These are phyloP conservation scores for Neopestalotiopsis sp. DNA, from an alignment of 2,329 filamentous ascomycete genomes.

Conservation along the genomic window DNA sequence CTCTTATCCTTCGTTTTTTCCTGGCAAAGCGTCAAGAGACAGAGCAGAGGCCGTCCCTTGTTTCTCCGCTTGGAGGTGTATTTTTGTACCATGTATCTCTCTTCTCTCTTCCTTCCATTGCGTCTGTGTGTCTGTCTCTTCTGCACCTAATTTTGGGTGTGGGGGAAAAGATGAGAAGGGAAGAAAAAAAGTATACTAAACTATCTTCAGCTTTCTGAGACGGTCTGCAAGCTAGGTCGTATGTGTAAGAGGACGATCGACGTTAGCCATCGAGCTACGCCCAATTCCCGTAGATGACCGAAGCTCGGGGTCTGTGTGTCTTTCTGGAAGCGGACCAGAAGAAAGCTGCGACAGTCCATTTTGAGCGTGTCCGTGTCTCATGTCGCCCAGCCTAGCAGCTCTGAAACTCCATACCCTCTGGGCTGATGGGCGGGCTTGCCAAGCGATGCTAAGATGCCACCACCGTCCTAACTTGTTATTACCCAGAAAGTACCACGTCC, in stretches of 20 bases:
- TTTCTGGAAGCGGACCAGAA: constrained; percentile 19
- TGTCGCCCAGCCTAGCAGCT: constrained; percentile 13
- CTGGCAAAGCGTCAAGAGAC: not conserved
- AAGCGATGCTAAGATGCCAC: constrained; percentile 8
- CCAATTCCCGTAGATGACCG: constrained; percentile 1
- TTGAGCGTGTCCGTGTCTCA: constrained; percentile 15
- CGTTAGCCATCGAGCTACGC: not conserved
- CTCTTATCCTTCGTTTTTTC: no score
- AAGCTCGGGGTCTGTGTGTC: constrained; percentile 1
- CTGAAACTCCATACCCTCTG: constrained; percentile 1
- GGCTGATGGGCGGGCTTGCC: constrained; percentile 11
- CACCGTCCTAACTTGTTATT: not conserved
- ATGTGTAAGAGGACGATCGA: not conserved
- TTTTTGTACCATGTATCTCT: not conserved
- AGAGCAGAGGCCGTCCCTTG: not conserved
- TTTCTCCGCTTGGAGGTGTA: not conserved
- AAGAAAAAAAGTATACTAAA: no score
- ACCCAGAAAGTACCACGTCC: constrained; percentile 2
- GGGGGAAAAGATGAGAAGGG: not conserved
- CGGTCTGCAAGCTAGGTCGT: not conserved
- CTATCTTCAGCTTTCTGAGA: constrained; percentile 9
- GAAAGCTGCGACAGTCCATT: constrained; percentile 17
- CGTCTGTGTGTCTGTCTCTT: not conserved
- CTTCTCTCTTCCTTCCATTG: not conserved
- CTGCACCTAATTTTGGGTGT: constrained; percentile 11